Evolutionary conservation across 495 filamentous ascomycete species (phyloP), one percentile per base, ranked within the genome.

Genomic region (Pseudoneurospora amorphoporcata): DNA sequence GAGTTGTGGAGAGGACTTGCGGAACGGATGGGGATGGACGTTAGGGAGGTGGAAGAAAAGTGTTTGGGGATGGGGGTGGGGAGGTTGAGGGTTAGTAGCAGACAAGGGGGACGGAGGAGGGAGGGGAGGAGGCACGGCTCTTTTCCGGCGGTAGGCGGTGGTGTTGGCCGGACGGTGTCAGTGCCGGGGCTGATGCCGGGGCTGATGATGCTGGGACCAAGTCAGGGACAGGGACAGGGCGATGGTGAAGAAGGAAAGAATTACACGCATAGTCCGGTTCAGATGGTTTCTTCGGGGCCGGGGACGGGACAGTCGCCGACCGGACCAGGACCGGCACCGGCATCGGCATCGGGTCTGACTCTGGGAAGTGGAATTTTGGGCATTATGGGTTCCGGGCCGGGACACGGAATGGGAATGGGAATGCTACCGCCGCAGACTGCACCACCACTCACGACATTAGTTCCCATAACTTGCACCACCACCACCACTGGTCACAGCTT

Each of bases 1-100:
- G 84, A 92, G 79, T 91, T 92, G 76, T 94, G 92, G 92, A 84
- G 82, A 37, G 79, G 85, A 14, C 80, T 94, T 40, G 90, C 90
- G 5, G 82, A 85, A 2, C 76, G 86, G 37, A 83, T 91, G 14
- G 89, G 88, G 19, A 88, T 92, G 80, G 88, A 87, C 72, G 92
- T 91, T 90, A 81, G 84, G 29, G 82, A 88, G 39, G 89, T 94
- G 40, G 92, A 94, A 79, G 82, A 82, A 23, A 89, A 91, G 86
- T 92, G 86, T 77, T 17, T 68, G 23, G 39, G 37, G 8, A 5
- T 17, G 40, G 38, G 39, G 8, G 7, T 19, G 29, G 32, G 39
- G 14, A 3, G 38, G 8, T 42, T 3, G 12, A 29, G 32, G n/a
- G 37, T 38, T 32, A 4, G 19, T n/a, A 16, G 58, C 40, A 58